These are phyloP conservation scores for Geotrichum klebahnii DNA, from an alignment of 1,139 yeast genomes.

Conservation along the genomic window DNA sequence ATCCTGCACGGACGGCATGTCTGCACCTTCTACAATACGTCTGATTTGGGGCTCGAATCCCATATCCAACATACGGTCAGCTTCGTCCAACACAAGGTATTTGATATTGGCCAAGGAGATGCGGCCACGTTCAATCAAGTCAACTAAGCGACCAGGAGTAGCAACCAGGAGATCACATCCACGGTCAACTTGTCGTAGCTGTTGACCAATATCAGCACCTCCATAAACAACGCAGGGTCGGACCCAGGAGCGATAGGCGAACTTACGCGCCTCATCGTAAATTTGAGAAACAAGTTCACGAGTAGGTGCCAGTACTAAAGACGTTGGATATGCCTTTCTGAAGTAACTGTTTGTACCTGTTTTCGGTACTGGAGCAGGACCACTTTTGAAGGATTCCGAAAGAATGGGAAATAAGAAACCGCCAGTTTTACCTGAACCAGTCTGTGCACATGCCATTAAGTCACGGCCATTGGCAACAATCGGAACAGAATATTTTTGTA, in stretches of 20 bases:
- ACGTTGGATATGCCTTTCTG: constrained; percentile 82
- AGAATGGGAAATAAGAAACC: constrained; percentile 98
- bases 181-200: constrained; percentile 81
- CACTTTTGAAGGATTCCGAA: constrained; percentile 82
- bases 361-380: constrained; percentile 65
- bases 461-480: constrained; percentile 94
- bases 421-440: constrained; percentile 99
- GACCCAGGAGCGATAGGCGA: constrained; percentile 98
- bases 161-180: constrained; percentile 97
- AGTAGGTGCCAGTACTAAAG: constrained; percentile 94
- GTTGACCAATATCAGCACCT: constrained; percentile 90
- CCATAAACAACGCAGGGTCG: constrained; percentile 95
- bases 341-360: constrained; percentile 37
- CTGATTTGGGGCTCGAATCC: constrained; percentile 99
- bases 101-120: constrained; percentile 86
- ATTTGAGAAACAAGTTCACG: constrained; percentile 98
- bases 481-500: constrained; percentile 96
- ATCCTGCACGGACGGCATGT: constrained; percentile 85
- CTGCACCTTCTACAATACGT: constrained; percentile 95
- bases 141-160: constrained; percentile 98
- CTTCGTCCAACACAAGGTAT: constrained; percentile 94
- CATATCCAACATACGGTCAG: constrained; percentile 99
- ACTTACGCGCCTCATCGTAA: constrained; percentile 91
- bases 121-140: constrained; percentile 89
- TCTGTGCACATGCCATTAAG: constrained; percentile 99